Conservation (phyloP, 345 rosid genomes). For the Erodium maritimum region DNA sequence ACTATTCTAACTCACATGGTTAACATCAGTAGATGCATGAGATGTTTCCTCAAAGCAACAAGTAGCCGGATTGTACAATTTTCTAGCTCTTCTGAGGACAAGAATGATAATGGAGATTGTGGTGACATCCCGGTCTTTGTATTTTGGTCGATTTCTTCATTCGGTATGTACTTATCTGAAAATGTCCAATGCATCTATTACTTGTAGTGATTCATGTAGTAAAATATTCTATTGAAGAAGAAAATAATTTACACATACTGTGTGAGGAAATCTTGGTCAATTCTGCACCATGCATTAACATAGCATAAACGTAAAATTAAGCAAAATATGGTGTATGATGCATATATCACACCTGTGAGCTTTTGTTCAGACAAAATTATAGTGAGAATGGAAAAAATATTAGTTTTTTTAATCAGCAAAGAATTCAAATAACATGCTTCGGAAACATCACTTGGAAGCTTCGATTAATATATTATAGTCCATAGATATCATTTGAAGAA, state of each 20-base stretch:
- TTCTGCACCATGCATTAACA: background rate
- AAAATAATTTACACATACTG: too few relatives aligned
- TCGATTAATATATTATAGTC: too few relatives aligned
- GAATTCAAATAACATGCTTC: background rate
- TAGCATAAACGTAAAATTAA: background rate
- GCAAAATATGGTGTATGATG: background rate
- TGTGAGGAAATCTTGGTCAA: background rate
- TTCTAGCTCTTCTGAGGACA: conserved; percentile 36
- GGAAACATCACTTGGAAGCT: background rate
- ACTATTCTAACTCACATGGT: conserved; percentile 47
- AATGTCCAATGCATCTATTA: background rate
- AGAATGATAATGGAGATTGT: conserved; percentile 59
- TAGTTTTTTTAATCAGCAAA: background rate
- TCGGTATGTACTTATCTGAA: conserved; percentile 34
- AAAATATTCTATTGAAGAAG: background rate
- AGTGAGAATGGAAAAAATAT: background rate
- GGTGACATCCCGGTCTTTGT: conserved; percentile 55
- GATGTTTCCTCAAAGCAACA: conserved; percentile 42
- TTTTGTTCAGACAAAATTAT: too few relatives aligned
- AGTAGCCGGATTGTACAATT: conserved; percentile 51
- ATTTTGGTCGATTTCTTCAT: conserved; percentile 44
- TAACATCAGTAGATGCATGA: conserved; percentile 44
- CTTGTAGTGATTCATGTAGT: background rate
- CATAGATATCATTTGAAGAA: background rate
- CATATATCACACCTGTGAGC: background rate